Percentiles rank a stretch among this genome's conserved stretches.
phyloP scores from a whole-genome alignment of 1,139 yeast genomes.

The Zygosaccharomyces pseudobailii region DNA sequence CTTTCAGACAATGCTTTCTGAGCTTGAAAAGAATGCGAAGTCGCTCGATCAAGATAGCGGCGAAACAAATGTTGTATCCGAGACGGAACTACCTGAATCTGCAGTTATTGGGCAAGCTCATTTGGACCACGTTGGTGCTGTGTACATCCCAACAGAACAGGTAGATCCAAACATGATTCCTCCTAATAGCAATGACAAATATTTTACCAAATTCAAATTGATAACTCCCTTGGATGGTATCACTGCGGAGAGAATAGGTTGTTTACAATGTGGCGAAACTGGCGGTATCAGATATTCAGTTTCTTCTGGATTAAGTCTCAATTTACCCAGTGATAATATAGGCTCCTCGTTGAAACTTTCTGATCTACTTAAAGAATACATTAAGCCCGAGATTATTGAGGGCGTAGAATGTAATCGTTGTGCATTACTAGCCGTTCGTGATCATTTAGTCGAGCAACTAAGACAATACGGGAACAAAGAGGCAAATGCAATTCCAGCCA shows the following conservation, averaged over 20 bases:
- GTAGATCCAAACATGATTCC: conserved; percentile 55
- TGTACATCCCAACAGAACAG: conserved; percentile 66
- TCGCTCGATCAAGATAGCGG: conserved; percentile 19
- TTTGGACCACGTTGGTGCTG: conserved; percentile 55
- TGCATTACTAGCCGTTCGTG: conserved; percentile 60
- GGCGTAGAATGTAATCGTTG: conserved; percentile 93
- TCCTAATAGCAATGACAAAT: conserved; percentile 39
- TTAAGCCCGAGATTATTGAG: conserved; percentile 75
- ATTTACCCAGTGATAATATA: conserved; percentile 48
- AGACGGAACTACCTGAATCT: conserved; percentile 31
- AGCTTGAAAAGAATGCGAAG: conserved; percentile 60
- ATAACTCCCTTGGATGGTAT: conserved; percentile 89
- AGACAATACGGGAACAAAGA: conserved; percentile 32
- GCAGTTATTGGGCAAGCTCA: conserved; percentile 45
- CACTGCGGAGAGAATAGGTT: conserved; percentile 82
- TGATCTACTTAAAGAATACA: conserved; percentile 66
- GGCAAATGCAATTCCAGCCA: conserved; percentile 30
- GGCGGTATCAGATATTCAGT: conserved; percentile 87
- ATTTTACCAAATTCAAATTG: conserved; percentile 46
- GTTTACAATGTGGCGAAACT: conserved; percentile 83
- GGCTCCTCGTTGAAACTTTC: conserved; percentile 45
- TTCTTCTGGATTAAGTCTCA: conserved; percentile 73
- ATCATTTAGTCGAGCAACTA: conserved; percentile 45
- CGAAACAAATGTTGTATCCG: conserved; percentile 22
- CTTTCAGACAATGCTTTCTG: conserved; percentile 71